These are phyloP conservation scores for Tulasnella sp. DNA, from an alignment of 768 basidiomycete species.

Conservation along the genomic window DNA sequence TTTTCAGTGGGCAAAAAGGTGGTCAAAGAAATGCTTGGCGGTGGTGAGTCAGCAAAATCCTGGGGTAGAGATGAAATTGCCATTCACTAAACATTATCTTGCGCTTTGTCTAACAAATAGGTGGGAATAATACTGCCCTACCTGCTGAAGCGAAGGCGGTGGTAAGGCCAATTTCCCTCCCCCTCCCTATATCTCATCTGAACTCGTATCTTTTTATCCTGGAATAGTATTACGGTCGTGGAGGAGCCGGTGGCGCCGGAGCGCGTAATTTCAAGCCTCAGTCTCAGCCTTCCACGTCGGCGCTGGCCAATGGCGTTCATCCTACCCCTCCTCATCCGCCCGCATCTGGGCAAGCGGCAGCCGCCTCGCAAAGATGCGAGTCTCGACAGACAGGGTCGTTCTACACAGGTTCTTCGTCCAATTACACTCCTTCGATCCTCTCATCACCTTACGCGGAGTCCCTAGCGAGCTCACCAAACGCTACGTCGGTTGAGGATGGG, in stretches of 20 bases:
- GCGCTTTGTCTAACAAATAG: neutral
- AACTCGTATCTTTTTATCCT: neutral
- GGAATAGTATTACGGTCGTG: conserved; percentile 21
- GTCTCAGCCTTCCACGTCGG: neutral
- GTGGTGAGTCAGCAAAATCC: conserved; percentile 28
- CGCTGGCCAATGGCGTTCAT: neutral
- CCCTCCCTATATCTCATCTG: neutral
- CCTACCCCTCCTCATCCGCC: neutral
- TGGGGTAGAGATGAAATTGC: neutral
- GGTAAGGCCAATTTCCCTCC: conserved; percentile 12
- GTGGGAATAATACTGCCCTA: conserved; percentile 25
- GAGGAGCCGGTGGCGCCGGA: conserved; percentile 21
- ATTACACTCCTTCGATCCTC: conserved; percentile 19
- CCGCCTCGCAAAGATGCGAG: neutral
- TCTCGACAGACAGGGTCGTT: neutral
- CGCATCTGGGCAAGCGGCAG: neutral
- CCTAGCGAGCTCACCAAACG: conserved; percentile 23
- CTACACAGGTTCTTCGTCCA: conserved; percentile 16
- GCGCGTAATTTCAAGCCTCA: conserved; percentile 2
- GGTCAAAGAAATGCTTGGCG: conserved; percentile 28
- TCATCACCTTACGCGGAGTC: conserved; percentile 27
- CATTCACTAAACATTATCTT: no score
- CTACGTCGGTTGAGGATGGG: conserved; percentile 9
- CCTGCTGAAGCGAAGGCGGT: conserved; percentile 11
- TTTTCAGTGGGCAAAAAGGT: conserved; percentile 22